Base-by-base conservation (phyloP, 1,139 yeast species). In the Candida smagusa region DNA sequence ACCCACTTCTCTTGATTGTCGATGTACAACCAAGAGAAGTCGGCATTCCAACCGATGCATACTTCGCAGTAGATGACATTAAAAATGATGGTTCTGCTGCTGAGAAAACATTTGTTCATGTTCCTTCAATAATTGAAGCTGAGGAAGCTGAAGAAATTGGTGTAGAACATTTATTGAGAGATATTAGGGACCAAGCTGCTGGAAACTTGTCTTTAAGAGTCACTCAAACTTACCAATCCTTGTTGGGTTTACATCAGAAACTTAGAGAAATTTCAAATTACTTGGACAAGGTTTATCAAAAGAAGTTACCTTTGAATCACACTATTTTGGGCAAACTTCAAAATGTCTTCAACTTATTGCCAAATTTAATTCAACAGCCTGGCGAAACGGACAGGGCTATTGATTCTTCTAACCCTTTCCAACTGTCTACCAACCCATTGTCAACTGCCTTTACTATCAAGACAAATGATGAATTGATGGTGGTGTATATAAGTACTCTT, bases 81-180 rank as follows among this genome's bases (percentile, higher is more conserved):
- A 90, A 89, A 58, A 94, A 89, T 54, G 97, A 90, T 61, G 98
- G 98, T n/a, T 79, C 96, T 2, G 81, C 92, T 3, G 87, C 96
- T 3, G 96, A 89, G 56, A 83, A 83, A 63, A 90, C 97, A 1
- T 92, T 92, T 67, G 80, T 88, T 29, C 98, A 94, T 62, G 83
- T 90, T 28, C 96, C 97, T 9, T 86, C 96, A 9, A 73, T 80
- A 24, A 89, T 94, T 47, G 95, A 88, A 58, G 99, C 99, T 3
- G 98, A 94, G 59, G 98, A 94, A 60, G 98, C 98, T 3, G 98
- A 94, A 64, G 99, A 94, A 63, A 94, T 94, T 51, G 98, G 98
- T 45, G 99, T 94, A 7, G 99, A 94, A 59, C 99, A 94, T 58
- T 67, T 94, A 45, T 68, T 94, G 47, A 81, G 97, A 54, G 98